Evolutionary conservation across 352 stramenopile species (phyloP).

Genomic region (Pythium sukuiense): DNA sequence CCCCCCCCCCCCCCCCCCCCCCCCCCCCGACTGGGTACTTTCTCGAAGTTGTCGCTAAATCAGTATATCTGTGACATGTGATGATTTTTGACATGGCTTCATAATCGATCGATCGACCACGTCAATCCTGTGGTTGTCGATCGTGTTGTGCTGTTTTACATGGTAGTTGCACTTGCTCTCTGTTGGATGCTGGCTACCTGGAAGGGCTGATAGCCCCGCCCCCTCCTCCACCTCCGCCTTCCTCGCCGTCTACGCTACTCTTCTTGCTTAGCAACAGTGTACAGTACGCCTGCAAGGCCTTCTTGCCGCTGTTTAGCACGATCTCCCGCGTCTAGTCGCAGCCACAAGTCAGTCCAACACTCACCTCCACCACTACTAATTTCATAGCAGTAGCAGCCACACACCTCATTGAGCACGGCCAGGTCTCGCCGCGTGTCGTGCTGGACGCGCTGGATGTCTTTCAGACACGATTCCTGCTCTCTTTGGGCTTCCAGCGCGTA

Average conservation of each 20-base stretch:
- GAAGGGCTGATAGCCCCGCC: background rate
- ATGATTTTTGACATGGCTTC: too few relatives aligned
- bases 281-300: conserved; percentile 69
- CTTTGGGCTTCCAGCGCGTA: conserved; percentile 43
- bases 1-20: too few relatives aligned
- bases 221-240: conserved; percentile 25
- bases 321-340: conserved; percentile 51
- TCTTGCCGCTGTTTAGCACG: conserved; percentile 72
- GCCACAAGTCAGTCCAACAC: background rate
- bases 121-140: too few relatives aligned
- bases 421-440: conserved; percentile 59
- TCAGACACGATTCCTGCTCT: conserved; percentile 57
- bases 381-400: background rate
- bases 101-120: too few relatives aligned
- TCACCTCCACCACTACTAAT: background rate
- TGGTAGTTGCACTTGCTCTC: background rate
- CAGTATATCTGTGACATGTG: too few relatives aligned
- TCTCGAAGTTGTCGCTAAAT: too few relatives aligned
- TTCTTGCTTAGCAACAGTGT: conserved; percentile 64
- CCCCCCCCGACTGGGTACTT: too few relatives aligned
- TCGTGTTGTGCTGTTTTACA: too few relatives aligned
- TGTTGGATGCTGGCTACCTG: background rate
- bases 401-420: conserved; percentile 53
- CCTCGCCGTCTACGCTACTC: conserved; percentile 27
- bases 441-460: conserved; percentile 62